Conservation (phyloP, 306 rosid species). For the Fragaria vesca region DNA sequence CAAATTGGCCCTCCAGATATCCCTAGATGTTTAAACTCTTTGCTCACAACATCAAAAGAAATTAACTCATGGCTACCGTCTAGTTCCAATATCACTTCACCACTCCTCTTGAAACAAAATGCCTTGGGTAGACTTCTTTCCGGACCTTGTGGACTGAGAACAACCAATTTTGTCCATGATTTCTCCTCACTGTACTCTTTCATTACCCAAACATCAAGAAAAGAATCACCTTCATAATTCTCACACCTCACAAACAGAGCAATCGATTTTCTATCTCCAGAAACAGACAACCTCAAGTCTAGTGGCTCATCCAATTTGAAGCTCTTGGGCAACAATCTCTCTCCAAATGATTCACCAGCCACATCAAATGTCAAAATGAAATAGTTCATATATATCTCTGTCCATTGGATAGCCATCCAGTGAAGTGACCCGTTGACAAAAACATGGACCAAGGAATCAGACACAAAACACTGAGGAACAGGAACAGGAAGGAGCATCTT, state of each 20-base stretch:
- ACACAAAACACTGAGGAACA: neutral
- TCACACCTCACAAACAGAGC: neutral
- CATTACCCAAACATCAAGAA: neutral
- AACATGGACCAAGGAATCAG: neutral
- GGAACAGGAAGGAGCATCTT: neutral
- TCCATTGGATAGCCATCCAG: neutral
- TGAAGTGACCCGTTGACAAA: neutral
- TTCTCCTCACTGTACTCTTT: neutral
- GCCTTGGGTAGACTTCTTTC: neutral
- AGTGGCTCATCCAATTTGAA: neutral
- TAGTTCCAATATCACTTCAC: neutral
- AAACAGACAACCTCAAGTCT: neutral
- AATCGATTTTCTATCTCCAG: neutral
- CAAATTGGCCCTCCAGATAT: neutral
- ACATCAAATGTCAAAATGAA: neutral
- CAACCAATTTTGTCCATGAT: neutral
- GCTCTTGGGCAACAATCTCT: neutral
- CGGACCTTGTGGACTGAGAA: neutral
- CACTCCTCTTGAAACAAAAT: neutral
- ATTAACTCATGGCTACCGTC: neutral
- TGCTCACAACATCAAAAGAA: neutral
- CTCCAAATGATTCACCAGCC: neutral
- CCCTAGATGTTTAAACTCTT: neutral
- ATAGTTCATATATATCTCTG: neutral
- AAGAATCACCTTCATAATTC: neutral